Evolutionary conservation across 192 early-diverging fungal species (phyloP).

Genomic region (Umbelopsis sp.): DNA sequence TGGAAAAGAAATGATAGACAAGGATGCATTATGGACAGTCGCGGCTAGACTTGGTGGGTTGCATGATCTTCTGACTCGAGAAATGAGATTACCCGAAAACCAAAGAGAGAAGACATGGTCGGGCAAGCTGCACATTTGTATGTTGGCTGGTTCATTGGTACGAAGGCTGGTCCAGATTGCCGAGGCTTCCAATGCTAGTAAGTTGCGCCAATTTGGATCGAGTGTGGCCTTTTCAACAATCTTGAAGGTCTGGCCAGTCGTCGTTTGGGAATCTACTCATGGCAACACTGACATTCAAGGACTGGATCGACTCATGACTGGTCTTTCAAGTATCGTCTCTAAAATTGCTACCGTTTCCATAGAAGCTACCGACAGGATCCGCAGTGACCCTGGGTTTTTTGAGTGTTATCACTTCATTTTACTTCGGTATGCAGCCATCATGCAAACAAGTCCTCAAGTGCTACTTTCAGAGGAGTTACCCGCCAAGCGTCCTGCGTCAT

Average conservation of each 20-base stretch:
- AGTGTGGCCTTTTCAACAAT: neutral
- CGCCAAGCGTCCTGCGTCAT: neutral
- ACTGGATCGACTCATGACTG: neutral
- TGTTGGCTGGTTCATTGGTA: neutral
- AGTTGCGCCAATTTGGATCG: neutral
- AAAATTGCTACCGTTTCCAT: neutral
- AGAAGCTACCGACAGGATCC: conserved; percentile 1
- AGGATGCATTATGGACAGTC: neutral
- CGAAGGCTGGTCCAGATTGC: conserved; percentile 5
- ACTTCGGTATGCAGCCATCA: neutral
- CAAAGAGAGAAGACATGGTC: conserved; percentile 16
- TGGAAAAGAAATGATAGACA: conserved; percentile 6
- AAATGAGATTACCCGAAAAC: neutral
- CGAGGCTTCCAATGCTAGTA: neutral
- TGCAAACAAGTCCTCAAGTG: neutral
- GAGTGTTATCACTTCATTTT: neutral
- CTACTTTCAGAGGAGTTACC: neutral
- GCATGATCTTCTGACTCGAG: neutral
- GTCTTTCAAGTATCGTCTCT: neutral
- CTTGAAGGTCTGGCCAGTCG: neutral
- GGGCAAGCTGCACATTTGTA: neutral
- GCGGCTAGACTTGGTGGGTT: neutral
- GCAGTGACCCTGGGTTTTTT: neutral
- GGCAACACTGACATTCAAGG: neutral
- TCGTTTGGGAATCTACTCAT: neutral